Percentiles rank a stretch among this genome's conserved stretches.
phyloP scores from a whole-genome alignment of 129 eudicot genomes.

The sunflower (Helianthus annuus) region HanXRQr2.0-SUNRISE NC_035439.2:135059993-135060492 shows the following conservation, averaged over 20 bases:
- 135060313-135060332: constrained; percentile 36
- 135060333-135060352: constrained; percentile 45
- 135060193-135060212: background rate
- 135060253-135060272: background rate
- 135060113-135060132: background rate
- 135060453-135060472: constrained; percentile 20
- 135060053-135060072: background rate
- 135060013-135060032: too few species aligned
- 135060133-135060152: background rate
- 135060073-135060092: background rate
- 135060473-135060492: background rate
- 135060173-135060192: background rate
- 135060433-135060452: constrained; percentile 35
- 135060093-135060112: background rate
- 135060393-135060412: constrained; percentile 36
- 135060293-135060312: constrained; percentile 39
- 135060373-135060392: constrained; percentile 42
- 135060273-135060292: constrained; percentile 19
- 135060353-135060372: constrained; percentile 46
- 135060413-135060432: constrained; percentile 39
- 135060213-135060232: background rate
- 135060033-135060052: background rate
- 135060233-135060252: background rate
- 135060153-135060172: background rate
- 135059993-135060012: too few species aligned